phyloP scores from a whole-genome alignment of 2,329 filamentous ascomycete genomes.

The Elsinoe batatas region DNA sequence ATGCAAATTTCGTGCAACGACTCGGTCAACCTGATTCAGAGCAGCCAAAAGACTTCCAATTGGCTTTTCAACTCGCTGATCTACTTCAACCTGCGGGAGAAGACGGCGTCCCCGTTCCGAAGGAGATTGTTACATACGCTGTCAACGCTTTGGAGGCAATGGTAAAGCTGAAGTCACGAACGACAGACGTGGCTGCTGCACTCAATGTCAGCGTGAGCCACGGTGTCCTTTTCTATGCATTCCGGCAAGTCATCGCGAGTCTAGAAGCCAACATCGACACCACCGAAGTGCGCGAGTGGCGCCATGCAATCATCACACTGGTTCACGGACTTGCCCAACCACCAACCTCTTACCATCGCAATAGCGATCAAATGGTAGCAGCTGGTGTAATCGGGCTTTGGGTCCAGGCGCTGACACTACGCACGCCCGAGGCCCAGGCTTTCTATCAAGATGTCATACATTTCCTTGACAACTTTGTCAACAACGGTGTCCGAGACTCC shows the following conservation, averaged over 20 bases:
- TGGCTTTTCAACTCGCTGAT: constrained; percentile 86
- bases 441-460: constrained; percentile 75
- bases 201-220: constrained; percentile 94
- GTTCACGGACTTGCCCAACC: constrained; percentile 60
- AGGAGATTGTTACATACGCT: constrained; percentile 71
- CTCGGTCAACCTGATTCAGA: constrained; percentile 80
- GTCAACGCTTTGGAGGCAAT: constrained; percentile 78
- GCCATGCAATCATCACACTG: constrained; percentile 79
- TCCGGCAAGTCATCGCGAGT: constrained; percentile 79
- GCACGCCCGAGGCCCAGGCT: constrained; percentile 70
- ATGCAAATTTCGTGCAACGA: constrained; percentile 74
- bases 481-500: constrained; percentile 66
- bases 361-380: constrained; percentile 73
- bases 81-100: constrained; percentile 74
- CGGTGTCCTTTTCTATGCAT: constrained; percentile 84
- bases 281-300: constrained; percentile 74
- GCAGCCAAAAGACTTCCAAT: constrained; percentile 76
- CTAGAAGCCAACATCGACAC: constrained; percentile 53
- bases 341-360: constrained; percentile 49
- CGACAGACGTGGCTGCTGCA: constrained; percentile 76
- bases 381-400: constrained; percentile 84
- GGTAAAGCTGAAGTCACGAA: constrained; percentile 64
- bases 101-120: constrained; percentile 56
- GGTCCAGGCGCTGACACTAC: constrained; percentile 75
- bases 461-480: constrained; percentile 81